Base-by-base conservation (phyloP, 176 grass and related monocot species). In the Carex myosuroides region DNA sequence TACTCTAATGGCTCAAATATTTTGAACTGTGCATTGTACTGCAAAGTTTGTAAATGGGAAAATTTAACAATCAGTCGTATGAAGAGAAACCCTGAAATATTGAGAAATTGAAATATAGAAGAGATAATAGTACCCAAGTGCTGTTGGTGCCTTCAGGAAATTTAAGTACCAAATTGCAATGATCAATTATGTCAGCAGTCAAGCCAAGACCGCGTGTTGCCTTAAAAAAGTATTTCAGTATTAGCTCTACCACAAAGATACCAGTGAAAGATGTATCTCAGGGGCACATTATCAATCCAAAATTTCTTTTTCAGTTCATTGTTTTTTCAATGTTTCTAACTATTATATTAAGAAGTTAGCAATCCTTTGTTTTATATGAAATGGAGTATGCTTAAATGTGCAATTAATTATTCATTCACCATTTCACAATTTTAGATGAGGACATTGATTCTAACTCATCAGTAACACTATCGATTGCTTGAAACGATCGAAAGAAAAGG, bases 1-100 rank as follows among this genome's bases (percentile, higher is more conserved):
- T 98, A 95, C 57, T 95, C 86, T 72, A 98, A 73, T 81, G 89
- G 89, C 77, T 98, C 96, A 81, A 93, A 98, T 86, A 89, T 71
- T 83, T 95, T 98, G 86, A 98, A 98, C 89, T 95, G 96, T 41
- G 85, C 2, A 72, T 93, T 98, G 56, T 89, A 98, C 96, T 95
- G 93, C 87, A 89, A 6, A 86, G 80, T 39, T 70, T 32, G 81
- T 64, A 77, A 10, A 72, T 55, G n/a, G 16, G 60, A 60, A 53
- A 85, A 88, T 14, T 54, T 21, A 20, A 37, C 7, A 24, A 48
- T 72, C 20, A 70, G 65, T 21, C 9, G 32, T 54, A 16, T 33
- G 20, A 53, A 62, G 57, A 30, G 5, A 52, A 81, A 11, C 30
- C 16, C 9, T 10, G 2, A 22, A 56, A 13, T 18, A 66, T 56